Percentiles rank a stretch among this genome's conserved stretches.
Evolutionary conservation across 75 land plant species (phyloP).

Genomic region (Isoetes taiwanensis): DNA sequence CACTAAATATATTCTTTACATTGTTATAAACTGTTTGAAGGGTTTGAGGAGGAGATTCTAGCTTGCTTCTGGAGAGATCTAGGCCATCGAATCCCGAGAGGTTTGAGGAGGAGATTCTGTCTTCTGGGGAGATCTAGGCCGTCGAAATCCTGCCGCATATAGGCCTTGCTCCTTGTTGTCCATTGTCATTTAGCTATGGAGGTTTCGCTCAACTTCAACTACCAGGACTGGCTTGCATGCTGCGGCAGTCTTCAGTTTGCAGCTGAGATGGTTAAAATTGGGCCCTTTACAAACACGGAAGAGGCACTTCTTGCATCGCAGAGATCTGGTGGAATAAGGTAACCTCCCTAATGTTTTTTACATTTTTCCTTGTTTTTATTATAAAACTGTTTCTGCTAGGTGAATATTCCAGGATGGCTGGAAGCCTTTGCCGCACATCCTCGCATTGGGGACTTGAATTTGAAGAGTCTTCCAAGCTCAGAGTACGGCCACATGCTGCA

Average conservation of each 20-base stretch:
- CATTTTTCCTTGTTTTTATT: not conserved
- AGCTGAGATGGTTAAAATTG: slow-evolving; percentile 40
- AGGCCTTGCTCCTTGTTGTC: no score
- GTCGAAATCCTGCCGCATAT: no score
- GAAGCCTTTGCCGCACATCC: slow-evolving; percentile 93
- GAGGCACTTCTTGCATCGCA: slow-evolving; percentile 48
- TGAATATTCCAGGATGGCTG: slow-evolving; percentile 74
- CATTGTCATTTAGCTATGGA: no score
- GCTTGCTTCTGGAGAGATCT: no score
- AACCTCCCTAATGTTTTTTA: not conserved
- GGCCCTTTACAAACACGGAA: slow-evolving; percentile 37
- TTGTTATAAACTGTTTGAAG: no score
- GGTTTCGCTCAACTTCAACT: no score
- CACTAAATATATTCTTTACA: no score
- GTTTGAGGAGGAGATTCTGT: no score
- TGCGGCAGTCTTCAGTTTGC: slow-evolving; percentile 73
- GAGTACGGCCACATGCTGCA: slow-evolving; percentile 17
- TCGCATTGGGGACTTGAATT: slow-evolving; percentile 45
- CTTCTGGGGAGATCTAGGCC: no score
- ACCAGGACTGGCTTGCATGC: slow-evolving; percentile 43
- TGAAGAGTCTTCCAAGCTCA: slow-evolving; percentile 18
- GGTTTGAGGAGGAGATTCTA: no score
- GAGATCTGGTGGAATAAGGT: slow-evolving; percentile 84
- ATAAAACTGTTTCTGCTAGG: slow-evolving; percentile 18
- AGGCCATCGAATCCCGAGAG: no score